phyloP scores from a whole-genome alignment of 2,329 filamentous ascomycete species.

The Teratosphaeria nubilosa region DNA sequence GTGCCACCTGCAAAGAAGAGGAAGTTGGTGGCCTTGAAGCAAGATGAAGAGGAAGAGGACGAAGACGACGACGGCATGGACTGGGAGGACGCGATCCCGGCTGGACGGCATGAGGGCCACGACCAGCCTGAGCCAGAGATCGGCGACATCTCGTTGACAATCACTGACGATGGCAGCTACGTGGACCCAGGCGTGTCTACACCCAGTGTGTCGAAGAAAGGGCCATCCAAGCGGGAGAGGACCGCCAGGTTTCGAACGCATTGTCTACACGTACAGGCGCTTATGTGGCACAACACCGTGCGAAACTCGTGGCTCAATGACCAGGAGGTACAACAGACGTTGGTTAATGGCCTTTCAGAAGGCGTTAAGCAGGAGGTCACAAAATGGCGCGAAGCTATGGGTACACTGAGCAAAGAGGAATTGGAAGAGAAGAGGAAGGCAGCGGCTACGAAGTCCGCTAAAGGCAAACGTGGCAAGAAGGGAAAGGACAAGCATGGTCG shows the following conservation, averaged over 20 bases:
- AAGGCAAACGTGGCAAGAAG: conserved; percentile 30
- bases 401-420: conserved; percentile 36
- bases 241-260: conserved; percentile 70
- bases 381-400: conserved; percentile 60
- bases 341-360: conserved; percentile 63
- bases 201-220: conserved; percentile 54
- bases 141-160: conserved; percentile 23
- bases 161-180: conserved; percentile 30
- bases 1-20: conserved; percentile 32
- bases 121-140: conserved; percentile 19
- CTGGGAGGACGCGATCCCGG: conserved; percentile 47
- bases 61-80: conserved; percentile 51
- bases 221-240: conserved; percentile 74
- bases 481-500: conserved; percentile 36
- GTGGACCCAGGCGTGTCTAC: conserved; percentile 30
- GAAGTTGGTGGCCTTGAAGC: conserved; percentile 26
- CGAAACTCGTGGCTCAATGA: conserved; percentile 81
- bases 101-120: conserved; percentile 7
- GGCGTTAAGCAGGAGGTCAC: conserved; percentile 63
- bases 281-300: conserved; percentile 83
- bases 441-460: conserved; percentile 20
- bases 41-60: conserved; percentile 45
- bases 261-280: conserved; percentile 74
- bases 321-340: conserved; percentile 59
- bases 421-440: conserved; percentile 32